phyloP scores from a whole-genome alignment of 306 rosid species.

The Clitoria ternatea region DNA sequence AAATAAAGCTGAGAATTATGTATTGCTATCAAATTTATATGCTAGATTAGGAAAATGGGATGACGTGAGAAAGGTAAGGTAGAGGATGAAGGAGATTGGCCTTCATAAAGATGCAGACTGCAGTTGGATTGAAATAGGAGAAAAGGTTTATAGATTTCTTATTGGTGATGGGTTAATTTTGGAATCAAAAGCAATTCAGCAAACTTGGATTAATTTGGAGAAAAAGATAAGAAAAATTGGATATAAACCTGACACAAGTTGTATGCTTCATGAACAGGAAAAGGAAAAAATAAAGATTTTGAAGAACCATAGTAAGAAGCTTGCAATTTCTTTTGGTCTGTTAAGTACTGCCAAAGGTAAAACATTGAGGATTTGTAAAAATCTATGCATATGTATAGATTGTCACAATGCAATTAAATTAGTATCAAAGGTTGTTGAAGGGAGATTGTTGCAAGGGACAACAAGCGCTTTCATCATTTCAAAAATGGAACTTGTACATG shows the following conservation, averaged over 20 bases:
- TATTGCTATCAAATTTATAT: conserved; percentile 61
- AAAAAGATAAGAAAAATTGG: no score
- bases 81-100: conserved; percentile 58
- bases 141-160: conserved; percentile 55
- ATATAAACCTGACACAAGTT: conserved; percentile 53
- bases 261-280: conserved; percentile 70
- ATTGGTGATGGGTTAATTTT: conserved; percentile 40
- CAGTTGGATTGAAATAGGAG: conserved; percentile 76
- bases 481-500: conserved; percentile 64
- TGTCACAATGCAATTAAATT: no score
- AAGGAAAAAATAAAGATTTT: conserved; percentile 55
- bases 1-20: no score
- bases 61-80: conserved; percentile 51
- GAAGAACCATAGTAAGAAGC: conserved; percentile 70
- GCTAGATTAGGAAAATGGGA: conserved; percentile 70
- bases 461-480: conserved; percentile 76
- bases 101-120: conserved; percentile 64
- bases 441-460: conserved; percentile 68
- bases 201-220: conserved; percentile 61
- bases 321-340: conserved; percentile 66
- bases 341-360: conserved; percentile 49
- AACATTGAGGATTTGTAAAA: conserved; percentile 57
- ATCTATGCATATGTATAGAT: no score
- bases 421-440: no score
- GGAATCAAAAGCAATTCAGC: conserved; percentile 35